Percentiles rank a stretch among this genome's conserved stretches.
phyloP scores from a whole-genome alignment of 805 yeast species.

The Torulaspora microellipsoides region DNA sequence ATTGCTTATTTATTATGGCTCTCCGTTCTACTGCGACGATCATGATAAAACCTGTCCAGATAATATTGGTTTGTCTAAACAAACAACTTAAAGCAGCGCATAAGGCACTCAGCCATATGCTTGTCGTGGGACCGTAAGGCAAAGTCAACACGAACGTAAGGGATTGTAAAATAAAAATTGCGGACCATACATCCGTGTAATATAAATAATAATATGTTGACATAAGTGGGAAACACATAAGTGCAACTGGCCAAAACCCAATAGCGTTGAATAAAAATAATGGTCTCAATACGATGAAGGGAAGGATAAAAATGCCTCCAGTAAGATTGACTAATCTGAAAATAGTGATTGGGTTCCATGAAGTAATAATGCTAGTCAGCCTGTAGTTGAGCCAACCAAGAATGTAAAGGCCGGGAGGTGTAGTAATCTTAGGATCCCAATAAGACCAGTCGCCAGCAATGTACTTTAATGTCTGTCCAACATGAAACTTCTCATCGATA shows the following conservation, averaged over 20 bases:
- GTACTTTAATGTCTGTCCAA: constrained; percentile 70
- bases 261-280: constrained; percentile 39
- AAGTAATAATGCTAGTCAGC: constrained; percentile 19
- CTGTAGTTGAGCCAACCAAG: constrained; percentile 39
- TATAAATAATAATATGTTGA: constrained; percentile 69
- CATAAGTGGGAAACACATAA: constrained; percentile 63
- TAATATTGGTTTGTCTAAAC: constrained; percentile 87
- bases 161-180: constrained; percentile 57
- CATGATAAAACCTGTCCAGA: constrained; percentile 71
- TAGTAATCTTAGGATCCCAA: constrained; percentile 91
- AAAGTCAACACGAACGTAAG: constrained; percentile 44
- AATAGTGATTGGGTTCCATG: constrained; percentile 34
- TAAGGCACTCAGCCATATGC: constrained; percentile 45
- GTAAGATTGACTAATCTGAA: constrained; percentile 58
- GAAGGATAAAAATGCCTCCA: constrained; percentile 57
- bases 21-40: constrained; percentile 50
- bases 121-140: constrained; percentile 35
- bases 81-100: constrained; percentile 59
- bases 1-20: constrained; percentile 40
- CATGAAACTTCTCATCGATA: constrained; percentile 76
- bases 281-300: constrained; percentile 42
- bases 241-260: constrained; percentile 40
- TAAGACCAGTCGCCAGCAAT: constrained; percentile 52
- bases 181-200: constrained; percentile 94
- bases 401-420: constrained; percentile 89